Conservation (phyloP, 2,329 filamentous ascomycete genomes). For the Fusarium oligoseptatum region DNA sequence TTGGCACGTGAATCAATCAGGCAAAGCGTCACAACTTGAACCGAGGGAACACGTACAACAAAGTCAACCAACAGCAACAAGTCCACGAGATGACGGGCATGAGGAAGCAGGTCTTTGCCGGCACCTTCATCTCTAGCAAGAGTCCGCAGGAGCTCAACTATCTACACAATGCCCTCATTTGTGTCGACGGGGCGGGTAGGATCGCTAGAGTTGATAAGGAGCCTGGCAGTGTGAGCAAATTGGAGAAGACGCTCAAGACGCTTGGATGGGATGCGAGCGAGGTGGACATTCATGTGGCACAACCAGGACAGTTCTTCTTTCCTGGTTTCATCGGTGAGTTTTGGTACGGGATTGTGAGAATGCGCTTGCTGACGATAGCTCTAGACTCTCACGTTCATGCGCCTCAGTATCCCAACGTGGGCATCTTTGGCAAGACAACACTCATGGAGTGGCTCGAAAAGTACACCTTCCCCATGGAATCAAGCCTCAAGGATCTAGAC, state of each 20-base stretch:
- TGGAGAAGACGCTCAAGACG: constrained; percentile 50
- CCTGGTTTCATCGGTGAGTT: constrained; percentile 81
- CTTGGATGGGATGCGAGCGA: constrained; percentile 61
- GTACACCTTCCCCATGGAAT: constrained; percentile 95
- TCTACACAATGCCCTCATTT: constrained; percentile 64
- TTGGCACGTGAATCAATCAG: constrained; percentile 1
- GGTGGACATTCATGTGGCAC: constrained; percentile 53
- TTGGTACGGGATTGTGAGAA: background rate
- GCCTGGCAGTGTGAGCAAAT: constrained; percentile 48
- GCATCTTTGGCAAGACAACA: constrained; percentile 93
- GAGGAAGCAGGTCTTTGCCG: constrained; percentile 63
- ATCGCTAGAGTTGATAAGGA: constrained; percentile 63
- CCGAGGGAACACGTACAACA: background rate
- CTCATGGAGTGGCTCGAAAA: constrained; percentile 93
- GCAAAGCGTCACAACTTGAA: background rate
- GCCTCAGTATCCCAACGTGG: constrained; percentile 92
- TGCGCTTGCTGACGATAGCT: constrained; percentile 22
- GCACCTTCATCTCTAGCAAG: constrained; percentile 68
- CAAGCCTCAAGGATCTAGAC: constrained; percentile 73
- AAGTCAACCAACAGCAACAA: background rate
- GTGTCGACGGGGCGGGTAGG: constrained; percentile 62
- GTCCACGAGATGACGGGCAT: constrained; percentile 25
- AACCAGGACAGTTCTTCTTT: constrained; percentile 79
- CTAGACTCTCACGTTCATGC: constrained; percentile 96
- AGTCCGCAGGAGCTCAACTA: constrained; percentile 63